Conservation (phyloP, 2,329 filamentous ascomycete species). For the Fusarium chuoi region DNA sequence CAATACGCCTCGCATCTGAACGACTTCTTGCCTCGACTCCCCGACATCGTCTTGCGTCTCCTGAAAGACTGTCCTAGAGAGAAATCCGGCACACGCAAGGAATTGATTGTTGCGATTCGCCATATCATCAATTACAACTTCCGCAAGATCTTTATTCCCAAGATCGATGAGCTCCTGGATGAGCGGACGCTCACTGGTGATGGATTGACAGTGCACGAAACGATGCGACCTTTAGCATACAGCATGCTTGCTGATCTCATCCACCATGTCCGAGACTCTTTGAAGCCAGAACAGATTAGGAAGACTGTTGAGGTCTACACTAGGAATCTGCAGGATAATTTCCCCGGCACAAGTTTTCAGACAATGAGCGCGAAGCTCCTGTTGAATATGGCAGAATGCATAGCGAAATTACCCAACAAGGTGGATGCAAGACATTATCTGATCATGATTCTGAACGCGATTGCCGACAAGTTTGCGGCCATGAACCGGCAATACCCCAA, state of each 20-base stretch:
- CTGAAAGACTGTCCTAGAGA: constrained; percentile 94
- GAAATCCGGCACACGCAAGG: constrained; percentile 92
- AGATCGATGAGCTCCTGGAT: constrained; percentile 94
- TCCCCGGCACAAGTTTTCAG: constrained; percentile 97
- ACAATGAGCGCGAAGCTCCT: constrained; percentile 99
- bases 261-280: constrained; percentile 91
- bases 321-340: constrained; percentile 92
- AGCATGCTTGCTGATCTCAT: constrained; percentile 99
- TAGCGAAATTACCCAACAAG: constrained; percentile 93
- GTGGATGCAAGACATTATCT: constrained; percentile 93
- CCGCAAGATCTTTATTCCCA: constrained; percentile 89
- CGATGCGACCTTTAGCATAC: constrained; percentile 93
- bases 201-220: constrained; percentile 95
- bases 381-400: constrained; percentile 98
- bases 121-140: constrained; percentile 99
- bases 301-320: constrained; percentile 98
- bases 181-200: constrained; percentile 95
- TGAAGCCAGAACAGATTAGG: constrained; percentile 90
- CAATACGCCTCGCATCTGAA: constrained; percentile 87
- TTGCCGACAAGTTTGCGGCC: constrained; percentile 96
- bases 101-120: constrained; percentile 92
- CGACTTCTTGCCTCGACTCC: constrained; percentile 87
- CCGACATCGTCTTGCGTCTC: constrained; percentile 88
- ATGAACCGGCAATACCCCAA: constrained; percentile 98
- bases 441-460: constrained; percentile 97